A percentile compares a stretch with the other conserved stretches of the same genome.
Conservation (phyloP, 495 filamentous ascomycete genomes). For the Annulohypoxylon stygium region DNA sequence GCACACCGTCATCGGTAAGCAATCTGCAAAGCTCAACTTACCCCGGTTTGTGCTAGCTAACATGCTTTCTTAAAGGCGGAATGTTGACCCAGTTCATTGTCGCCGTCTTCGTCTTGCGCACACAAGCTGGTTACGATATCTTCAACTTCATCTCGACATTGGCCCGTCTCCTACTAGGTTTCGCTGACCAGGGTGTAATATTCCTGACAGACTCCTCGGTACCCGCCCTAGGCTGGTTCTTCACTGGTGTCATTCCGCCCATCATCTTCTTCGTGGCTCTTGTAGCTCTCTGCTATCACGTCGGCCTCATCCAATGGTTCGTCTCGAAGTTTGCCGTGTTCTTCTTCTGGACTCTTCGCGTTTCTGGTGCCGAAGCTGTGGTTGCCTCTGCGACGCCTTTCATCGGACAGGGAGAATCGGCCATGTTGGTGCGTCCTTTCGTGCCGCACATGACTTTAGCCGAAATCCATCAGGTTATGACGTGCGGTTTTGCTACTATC, state of each 20-base stretch:
- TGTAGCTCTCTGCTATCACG: constrained; percentile 84
- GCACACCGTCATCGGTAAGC: constrained; percentile 81
- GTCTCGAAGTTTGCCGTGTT: constrained; percentile 86
- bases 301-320: constrained; percentile 86
- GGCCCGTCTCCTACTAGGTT: constrained; percentile 77
- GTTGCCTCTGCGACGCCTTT: constrained; percentile 95
- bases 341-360: constrained; percentile 89
- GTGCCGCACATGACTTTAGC: constrained; percentile 83
- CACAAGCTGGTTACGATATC: constrained; percentile 82
- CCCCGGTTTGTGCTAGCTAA: constrained; percentile 15
- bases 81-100: constrained; percentile 91
- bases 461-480: constrained; percentile 93
- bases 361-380: constrained; percentile 94
- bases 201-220: constrained; percentile 75
- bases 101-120: constrained; percentile 87
- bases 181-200: constrained; percentile 73
- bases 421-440: constrained; percentile 91
- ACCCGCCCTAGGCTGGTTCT: constrained; percentile 69
- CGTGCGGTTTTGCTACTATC: constrained; percentile 74
- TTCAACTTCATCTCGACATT: constrained; percentile 85
- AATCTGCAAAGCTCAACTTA: not conserved
- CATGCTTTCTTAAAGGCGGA: constrained; percentile 60
- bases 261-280: constrained; percentile 95
- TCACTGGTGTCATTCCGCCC: constrained; percentile 78
- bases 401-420: constrained; percentile 93